A percentile compares a stretch with the other conserved stretches of the same genome.
Conservation (phyloP, 2,329 filamentous ascomycete species). For the Venturiaceae sp. region DNA sequence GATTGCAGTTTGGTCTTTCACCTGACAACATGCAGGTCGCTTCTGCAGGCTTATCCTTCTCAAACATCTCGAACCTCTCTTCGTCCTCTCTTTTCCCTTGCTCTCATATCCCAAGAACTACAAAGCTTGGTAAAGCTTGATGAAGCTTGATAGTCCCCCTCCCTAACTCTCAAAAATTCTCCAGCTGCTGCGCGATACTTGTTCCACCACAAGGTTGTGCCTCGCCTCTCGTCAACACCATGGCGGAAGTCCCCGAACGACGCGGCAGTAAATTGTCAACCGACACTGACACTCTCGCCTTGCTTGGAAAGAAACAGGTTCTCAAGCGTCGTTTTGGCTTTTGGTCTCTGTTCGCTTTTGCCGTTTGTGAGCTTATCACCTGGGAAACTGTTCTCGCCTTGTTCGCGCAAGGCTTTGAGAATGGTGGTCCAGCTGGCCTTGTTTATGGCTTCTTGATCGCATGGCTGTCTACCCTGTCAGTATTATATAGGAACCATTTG, state of each 20-base stretch:
- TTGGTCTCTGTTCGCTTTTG: constrained; percentile 10
- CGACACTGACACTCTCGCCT: constrained; percentile 8
- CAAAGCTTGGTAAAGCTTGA: not conserved
- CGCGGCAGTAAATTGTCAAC: constrained; percentile 1
- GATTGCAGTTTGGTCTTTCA: no score
- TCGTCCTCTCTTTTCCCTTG: not conserved
- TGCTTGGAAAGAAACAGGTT: constrained; percentile 10
- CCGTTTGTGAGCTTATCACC: constrained; percentile 10
- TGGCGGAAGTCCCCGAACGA: not conserved
- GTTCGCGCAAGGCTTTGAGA: constrained; percentile 27
- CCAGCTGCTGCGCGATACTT: not conserved
- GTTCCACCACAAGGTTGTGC: not conserved
- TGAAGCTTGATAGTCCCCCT: not conserved
- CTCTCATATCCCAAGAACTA: not conserved
- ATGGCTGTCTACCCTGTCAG: constrained; percentile 36
- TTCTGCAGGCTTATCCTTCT: no score
- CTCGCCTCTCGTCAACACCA: not conserved
- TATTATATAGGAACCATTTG: not conserved
- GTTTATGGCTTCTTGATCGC: constrained; percentile 44
- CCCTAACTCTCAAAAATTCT: not conserved
- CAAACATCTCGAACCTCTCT: no score
- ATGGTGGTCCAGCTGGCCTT: constrained; percentile 38
- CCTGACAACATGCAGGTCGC: no score
- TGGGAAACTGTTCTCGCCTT: constrained; percentile 33
- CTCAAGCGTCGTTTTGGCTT: constrained; percentile 10